A percentile compares a stretch with the other conserved stretches of the same genome.
Conservation (phyloP, 78 protist genomes). For the Trichosphaerium sp. region DNA sequence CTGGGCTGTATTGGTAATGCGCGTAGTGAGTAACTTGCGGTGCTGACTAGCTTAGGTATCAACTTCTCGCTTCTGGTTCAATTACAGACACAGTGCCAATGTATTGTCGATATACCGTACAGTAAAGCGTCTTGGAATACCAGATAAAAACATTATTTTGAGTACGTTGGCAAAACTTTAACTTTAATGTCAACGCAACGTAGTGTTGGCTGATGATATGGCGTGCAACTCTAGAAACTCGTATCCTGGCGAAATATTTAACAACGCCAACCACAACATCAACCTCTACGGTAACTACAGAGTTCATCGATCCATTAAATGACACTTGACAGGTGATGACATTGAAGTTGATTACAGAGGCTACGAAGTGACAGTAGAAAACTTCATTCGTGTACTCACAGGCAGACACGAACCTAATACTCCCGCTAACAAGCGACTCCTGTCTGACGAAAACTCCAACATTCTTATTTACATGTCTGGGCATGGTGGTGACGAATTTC, state of each 20-base stretch:
- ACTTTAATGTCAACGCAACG: background rate
- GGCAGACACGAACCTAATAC: conserved; percentile 69
- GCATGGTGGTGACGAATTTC: conserved; percentile 94
- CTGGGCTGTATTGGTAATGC: conserved; percentile 61
- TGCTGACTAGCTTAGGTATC: too few relatives aligned
- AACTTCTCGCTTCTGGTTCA: conserved; percentile 91
- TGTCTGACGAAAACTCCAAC: conserved; percentile 65
- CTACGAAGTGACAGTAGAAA: conserved; percentile 84
- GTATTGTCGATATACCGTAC: conserved; percentile 73
- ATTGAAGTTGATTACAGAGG: conserved; percentile 87
- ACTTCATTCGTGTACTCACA: conserved; percentile 73
- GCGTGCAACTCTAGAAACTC: conserved; percentile 89
- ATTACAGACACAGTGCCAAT: conserved; percentile 88
- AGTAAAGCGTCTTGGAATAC: conserved; percentile 88
- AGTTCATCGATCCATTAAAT: too few relatives aligned
- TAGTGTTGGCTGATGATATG: conserved; percentile 91
- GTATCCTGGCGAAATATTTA: conserved; percentile 70
- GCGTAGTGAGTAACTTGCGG: too few relatives aligned
- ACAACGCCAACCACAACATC: conserved; percentile 36
- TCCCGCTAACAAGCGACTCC: conserved; percentile 67
- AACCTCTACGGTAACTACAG: conserved; percentile 86
- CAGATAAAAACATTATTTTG: conserved; percentile 62
- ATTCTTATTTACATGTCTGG: conserved; percentile 79
- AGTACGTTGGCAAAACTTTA: background rate
- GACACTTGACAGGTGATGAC: too few relatives aligned